Conservation (phyloP, 1,284 basidiomycete species). For the Moniliella sp. region DNA sequence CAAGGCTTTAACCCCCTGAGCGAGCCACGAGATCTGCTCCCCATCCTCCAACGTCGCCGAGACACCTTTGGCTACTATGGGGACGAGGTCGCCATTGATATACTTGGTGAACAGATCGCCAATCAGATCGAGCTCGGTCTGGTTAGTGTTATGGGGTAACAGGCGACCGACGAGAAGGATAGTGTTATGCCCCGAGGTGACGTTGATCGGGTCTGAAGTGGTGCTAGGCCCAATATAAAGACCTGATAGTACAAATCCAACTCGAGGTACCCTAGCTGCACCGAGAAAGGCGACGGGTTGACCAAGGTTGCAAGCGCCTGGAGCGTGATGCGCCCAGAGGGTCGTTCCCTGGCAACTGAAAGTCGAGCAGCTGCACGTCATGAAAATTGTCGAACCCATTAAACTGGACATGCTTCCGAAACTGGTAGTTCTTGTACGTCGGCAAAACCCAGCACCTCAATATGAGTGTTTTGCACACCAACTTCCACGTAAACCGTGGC, state of each 20-base stretch:
- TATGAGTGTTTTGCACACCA: slow-evolving; percentile 44
- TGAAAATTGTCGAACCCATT: slow-evolving; percentile 50
- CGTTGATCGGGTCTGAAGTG: slow-evolving; percentile 24
- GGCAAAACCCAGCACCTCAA: slow-evolving; percentile 43
- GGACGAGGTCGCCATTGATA: slow-evolving; percentile 46
- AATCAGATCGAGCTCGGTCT: slow-evolving; percentile 41
- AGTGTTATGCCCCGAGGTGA: slow-evolving; percentile 40
- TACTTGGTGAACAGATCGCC: slow-evolving; percentile 53
- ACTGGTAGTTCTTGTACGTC: slow-evolving; percentile 19
- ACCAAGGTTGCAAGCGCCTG: slow-evolving; percentile 42
- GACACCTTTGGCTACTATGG: slow-evolving; percentile 44
- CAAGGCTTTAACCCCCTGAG: slow-evolving; percentile 44
- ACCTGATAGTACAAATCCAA: slow-evolving; percentile 46
- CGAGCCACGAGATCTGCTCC: slow-evolving; percentile 49
- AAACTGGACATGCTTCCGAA: slow-evolving; percentile 23
- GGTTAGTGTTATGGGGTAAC: slow-evolving; percentile 40
- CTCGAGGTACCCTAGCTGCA: slow-evolving; percentile 48
- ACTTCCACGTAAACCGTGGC: slow-evolving; percentile 50
- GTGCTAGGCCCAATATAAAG: slow-evolving; percentile 45
- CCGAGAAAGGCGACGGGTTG: slow-evolving; percentile 53
- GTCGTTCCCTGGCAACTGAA: slow-evolving; percentile 52
- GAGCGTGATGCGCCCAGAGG: slow-evolving; percentile 48
- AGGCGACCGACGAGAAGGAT: slow-evolving; percentile 47
- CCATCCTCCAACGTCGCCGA: slow-evolving; percentile 42
- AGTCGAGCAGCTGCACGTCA: slow-evolving; percentile 44